These are phyloP conservation scores for Aleurites moluccanus DNA, from an alignment of 441 rosid genomes.

Conservation along the genomic window DNA sequence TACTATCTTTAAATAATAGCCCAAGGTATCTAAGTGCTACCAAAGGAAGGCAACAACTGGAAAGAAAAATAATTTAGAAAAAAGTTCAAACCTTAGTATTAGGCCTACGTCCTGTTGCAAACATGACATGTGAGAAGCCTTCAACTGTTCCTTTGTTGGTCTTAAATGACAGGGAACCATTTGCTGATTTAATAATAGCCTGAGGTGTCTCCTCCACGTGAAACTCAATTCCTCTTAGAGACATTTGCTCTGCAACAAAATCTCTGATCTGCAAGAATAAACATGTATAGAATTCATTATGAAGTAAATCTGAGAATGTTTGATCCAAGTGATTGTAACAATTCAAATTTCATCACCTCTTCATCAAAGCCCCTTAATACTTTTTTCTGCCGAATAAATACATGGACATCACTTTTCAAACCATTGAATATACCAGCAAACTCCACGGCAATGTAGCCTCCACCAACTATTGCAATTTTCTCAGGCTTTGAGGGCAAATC, in stretches of 20 bases:
- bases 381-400: constrained; percentile 85
- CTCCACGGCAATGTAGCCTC: constrained; percentile 90
- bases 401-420: constrained; percentile 75
- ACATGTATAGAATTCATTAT: background rate
- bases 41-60: constrained; percentile 10
- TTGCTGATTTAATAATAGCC: constrained; percentile 63
- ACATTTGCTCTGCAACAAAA: constrained; percentile 84
- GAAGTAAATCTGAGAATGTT: background rate
- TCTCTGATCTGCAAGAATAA: constrained; percentile 63
- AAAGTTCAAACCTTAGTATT: constrained; percentile 66
- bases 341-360: constrained; percentile 48
- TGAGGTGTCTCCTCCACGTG: constrained; percentile 86
- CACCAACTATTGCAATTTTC: constrained; percentile 83
- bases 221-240: constrained; percentile 87
- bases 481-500: constrained; percentile 82
- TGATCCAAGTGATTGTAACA: constrained; percentile 16
- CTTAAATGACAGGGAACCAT: constrained; percentile 76
- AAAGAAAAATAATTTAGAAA: background rate
- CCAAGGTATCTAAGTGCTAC: constrained; percentile 4
- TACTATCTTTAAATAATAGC: background rate
- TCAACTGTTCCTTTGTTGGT: constrained; percentile 78
- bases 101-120: constrained; percentile 92
- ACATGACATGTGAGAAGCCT: constrained; percentile 92
- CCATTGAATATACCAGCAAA: constrained; percentile 92
- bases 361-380: constrained; percentile 93